Conservation (phyloP, 495 filamentous ascomycete genomes). For the Clavariopsis aquatica region DNA sequence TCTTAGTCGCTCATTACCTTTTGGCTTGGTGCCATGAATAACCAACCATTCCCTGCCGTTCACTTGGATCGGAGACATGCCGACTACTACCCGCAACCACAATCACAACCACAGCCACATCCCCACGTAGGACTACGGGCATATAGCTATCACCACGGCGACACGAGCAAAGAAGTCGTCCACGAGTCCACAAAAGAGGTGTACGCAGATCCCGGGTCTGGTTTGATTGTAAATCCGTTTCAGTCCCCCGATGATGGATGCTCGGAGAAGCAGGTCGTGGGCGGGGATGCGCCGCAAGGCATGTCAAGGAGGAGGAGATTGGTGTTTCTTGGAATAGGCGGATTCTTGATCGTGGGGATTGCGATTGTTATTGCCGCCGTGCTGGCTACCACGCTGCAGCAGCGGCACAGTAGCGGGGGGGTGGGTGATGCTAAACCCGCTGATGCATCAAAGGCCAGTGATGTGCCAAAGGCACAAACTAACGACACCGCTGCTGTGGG, state of each 20-base stretch:
- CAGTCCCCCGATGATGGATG: background rate
- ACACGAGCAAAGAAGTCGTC: background rate
- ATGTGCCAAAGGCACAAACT: background rate
- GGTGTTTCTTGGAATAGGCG: background rate
- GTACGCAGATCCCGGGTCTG: background rate
- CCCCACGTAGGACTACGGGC: background rate
- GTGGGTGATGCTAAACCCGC: background rate
- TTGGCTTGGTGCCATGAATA: background rate
- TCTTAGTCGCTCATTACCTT: background rate
- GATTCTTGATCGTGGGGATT: background rate
- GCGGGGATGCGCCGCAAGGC: background rate
- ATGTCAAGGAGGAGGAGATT: background rate
- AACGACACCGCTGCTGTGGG: background rate
- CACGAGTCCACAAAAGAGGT: background rate
- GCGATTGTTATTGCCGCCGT: background rate
- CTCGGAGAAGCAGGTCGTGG: background rate
- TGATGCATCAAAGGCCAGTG: background rate
- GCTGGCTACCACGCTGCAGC: background rate
- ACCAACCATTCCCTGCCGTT: background rate
- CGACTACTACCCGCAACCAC: background rate
- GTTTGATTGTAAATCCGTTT: background rate
- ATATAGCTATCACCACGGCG: background rate
- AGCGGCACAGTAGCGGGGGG: too few species aligned
- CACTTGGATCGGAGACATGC: background rate
- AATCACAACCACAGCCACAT: background rate